Percentiles rank a stretch among this genome's conserved stretches.
These are phyloP conservation scores for Cercospora canescens DNA, from an alignment of 2,329 filamentous ascomycete species.

Conservation along the genomic window DNA sequence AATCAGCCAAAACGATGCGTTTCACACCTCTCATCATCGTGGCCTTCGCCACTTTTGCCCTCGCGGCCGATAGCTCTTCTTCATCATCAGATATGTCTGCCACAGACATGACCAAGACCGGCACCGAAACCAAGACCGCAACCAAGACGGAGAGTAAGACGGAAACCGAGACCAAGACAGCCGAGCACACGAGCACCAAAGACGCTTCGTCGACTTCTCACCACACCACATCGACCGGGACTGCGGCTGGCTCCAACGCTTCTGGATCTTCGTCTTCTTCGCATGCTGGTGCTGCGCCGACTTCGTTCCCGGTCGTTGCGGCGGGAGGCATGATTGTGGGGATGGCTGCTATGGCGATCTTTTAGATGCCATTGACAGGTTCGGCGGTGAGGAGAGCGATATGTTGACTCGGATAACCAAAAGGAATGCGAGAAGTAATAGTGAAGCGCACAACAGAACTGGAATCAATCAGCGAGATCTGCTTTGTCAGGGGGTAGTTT, in stretches of 20 bases:
- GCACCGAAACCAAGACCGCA: neutral
- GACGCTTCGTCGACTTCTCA: neutral
- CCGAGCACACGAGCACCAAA: neutral
- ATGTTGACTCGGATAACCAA: neutral
- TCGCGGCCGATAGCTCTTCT: neutral
- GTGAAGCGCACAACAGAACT: neutral
- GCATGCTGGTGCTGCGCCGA: neutral
- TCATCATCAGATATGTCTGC: neutral
- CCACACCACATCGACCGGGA: neutral
- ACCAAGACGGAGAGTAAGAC: neutral
- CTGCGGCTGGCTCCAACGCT: neutral
- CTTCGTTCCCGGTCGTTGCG: neutral
- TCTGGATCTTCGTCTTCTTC: neutral
- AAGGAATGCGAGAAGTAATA: too few relatives aligned
- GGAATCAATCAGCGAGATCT: neutral
- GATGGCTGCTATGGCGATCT: slow-evolving; percentile 5
- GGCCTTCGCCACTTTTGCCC: neutral
- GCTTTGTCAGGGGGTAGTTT: neutral
- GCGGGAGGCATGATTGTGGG: slow-evolving; percentile 2
- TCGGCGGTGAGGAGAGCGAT: neutral
- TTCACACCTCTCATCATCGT: neutral
- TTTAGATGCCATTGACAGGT: neutral
- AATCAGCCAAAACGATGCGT: neutral
- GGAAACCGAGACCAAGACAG: neutral
- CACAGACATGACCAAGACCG: neutral